Percentiles rank a stretch among this genome's conserved stretches.
Conservation (phyloP, 148 eudicot genomes). For the Beta vulgaris region DNA sequence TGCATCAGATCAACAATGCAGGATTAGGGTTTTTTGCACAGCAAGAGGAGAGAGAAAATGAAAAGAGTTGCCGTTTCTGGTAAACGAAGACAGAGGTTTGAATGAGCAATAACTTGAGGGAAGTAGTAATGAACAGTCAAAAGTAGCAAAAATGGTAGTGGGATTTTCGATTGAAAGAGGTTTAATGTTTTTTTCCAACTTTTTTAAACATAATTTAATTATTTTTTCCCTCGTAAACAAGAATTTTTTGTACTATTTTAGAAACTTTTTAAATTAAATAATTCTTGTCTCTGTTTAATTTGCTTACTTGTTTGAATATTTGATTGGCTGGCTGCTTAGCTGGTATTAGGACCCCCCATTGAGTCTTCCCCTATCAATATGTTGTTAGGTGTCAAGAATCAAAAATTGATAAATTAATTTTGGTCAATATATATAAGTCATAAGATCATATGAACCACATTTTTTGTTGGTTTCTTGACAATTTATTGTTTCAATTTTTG, state of each 20-base stretch:
- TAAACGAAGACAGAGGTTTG: slow-evolving; percentile 22
- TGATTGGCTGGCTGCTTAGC: neutral
- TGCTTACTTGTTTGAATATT: neutral
- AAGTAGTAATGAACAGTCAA: slow-evolving; percentile 27
- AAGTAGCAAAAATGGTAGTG: slow-evolving; percentile 11
- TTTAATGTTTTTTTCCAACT: neutral
- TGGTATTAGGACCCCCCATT: slow-evolving; percentile 1
- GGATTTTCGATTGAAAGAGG: slow-evolving; percentile 12
- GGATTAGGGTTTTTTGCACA: slow-evolving; percentile 35
- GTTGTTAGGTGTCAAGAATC: neutral
- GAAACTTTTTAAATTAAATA: neutral
- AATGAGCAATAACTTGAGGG: slow-evolving; percentile 17
- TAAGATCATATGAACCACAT: neutral
- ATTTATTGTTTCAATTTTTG: neutral
- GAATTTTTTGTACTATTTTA: neutral
- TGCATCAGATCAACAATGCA: slow-evolving; percentile 21
- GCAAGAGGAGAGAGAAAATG: slow-evolving; percentile 19
- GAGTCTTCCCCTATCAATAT: neutral
- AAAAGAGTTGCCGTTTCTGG: slow-evolving; percentile 18
- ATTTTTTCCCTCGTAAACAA: slow-evolving; percentile 7
- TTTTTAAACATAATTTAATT: neutral
- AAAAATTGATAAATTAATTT: neutral
- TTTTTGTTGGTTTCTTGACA: slow-evolving; percentile 8
- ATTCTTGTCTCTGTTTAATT: too few relatives aligned
- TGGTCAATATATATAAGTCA: neutral